phyloP scores from a whole-genome alignment of 768 basidiomycete genomes.

The Trametes villosa region DNA sequence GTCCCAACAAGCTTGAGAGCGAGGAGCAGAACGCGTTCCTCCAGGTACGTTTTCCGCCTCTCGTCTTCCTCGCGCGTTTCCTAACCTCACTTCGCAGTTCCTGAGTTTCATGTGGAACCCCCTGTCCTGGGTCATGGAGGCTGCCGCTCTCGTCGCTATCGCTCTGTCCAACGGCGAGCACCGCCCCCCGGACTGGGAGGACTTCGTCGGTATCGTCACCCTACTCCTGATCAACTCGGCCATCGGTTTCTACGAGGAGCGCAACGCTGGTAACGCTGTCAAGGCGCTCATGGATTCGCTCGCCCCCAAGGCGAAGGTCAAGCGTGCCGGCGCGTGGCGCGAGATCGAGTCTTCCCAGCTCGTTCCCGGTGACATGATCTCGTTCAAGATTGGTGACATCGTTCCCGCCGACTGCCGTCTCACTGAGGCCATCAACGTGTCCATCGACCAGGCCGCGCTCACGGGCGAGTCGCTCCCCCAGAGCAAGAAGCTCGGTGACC shows the following conservation, averaged over 20 bases:
- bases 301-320: slow-evolving; percentile 95
- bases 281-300: slow-evolving; percentile 99
- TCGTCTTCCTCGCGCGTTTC: background rate
- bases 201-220: slow-evolving; percentile 95
- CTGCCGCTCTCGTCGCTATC: slow-evolving; percentile 92
- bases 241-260: slow-evolving; percentile 98
- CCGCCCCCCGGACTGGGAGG: slow-evolving; percentile 92
- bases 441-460: slow-evolving; percentile 97
- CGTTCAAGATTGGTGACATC: slow-evolving; percentile 99
- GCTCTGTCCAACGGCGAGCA: slow-evolving; percentile 91
- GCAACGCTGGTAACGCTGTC: slow-evolving; percentile 97
- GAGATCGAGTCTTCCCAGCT: slow-evolving; percentile 91
- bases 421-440: slow-evolving; percentile 94
- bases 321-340: slow-evolving; percentile 80
- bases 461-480: slow-evolving; percentile 97
- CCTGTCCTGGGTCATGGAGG: slow-evolving; percentile 99
- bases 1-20: slow-evolving; percentile 91
- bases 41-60: slow-evolving; percentile 52
- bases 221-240: slow-evolving; percentile 92
- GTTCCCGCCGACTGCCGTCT: slow-evolving; percentile 98
- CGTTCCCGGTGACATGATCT: slow-evolving; percentile 94
- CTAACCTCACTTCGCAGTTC: slow-evolving; percentile 57
- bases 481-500: slow-evolving; percentile 90
- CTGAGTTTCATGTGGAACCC: slow-evolving; percentile 99
- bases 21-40: slow-evolving; percentile 92